Conservation (phyloP, 768 basidiomycete genomes). For the Xerocomus brunneocitrinus region DNA sequence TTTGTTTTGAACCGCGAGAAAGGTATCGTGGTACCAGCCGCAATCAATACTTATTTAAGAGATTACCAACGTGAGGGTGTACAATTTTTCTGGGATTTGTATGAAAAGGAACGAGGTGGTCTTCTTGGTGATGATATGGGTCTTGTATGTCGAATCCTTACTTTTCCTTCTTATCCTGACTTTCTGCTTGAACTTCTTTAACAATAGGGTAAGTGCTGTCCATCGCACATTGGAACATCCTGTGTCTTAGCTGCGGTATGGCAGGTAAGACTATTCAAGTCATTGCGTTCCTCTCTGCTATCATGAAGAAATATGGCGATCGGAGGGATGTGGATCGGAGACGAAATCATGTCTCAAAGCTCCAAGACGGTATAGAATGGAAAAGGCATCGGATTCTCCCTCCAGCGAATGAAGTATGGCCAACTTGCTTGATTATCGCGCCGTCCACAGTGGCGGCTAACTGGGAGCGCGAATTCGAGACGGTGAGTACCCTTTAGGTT, state of each 20-base stretch:
- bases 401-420: slow-evolving; percentile 68
- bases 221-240: neutral
- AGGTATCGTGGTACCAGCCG: slow-evolving; percentile 51
- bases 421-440: slow-evolving; percentile 83
- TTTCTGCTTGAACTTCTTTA: neutral
- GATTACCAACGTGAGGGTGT: slow-evolving; percentile 89
- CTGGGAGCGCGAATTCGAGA: slow-evolving; percentile 87
- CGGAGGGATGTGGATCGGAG: slow-evolving; percentile 62
- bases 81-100: slow-evolving; percentile 74
- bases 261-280: slow-evolving; percentile 94
- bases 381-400: slow-evolving; percentile 50
- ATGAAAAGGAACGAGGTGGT: slow-evolving; percentile 64
- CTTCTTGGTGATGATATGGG: slow-evolving; percentile 98
- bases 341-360: slow-evolving; percentile 55
- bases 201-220: slow-evolving; percentile 24
- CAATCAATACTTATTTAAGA: slow-evolving; percentile 84
- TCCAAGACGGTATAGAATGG: slow-evolving; percentile 61
- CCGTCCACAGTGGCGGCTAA: slow-evolving; percentile 82
- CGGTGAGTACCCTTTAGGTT: slow-evolving; percentile 39
- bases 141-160: slow-evolving; percentile 39
- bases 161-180: neutral
- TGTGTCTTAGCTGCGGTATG: slow-evolving; percentile 4
- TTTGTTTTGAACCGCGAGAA: slow-evolving; percentile 47
- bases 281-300: slow-evolving; percentile 82
- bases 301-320: slow-evolving; percentile 80